Conservation (phyloP, 805 yeast species). For the Wickerhamomyces chaumierensis region DNA sequence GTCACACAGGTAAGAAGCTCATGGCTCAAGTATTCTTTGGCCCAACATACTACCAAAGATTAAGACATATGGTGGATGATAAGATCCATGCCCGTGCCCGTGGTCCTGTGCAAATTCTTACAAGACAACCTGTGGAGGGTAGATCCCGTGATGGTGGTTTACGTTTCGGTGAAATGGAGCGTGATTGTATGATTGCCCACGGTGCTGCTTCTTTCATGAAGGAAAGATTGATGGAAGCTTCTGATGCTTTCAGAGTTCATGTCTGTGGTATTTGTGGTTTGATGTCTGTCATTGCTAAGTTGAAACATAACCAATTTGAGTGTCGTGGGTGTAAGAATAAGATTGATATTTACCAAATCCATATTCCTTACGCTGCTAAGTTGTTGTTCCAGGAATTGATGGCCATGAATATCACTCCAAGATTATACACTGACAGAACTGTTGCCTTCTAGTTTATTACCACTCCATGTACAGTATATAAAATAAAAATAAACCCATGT, state of each 20-base stretch:
- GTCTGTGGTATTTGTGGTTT: slow-evolving; percentile 98
- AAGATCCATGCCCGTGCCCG: slow-evolving; percentile 98
- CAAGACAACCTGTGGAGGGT: slow-evolving; percentile 99
- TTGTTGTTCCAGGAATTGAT: slow-evolving; percentile 95
- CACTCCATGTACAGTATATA: not conserved
- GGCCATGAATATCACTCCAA: slow-evolving; percentile 99
- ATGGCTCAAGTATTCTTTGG: slow-evolving; percentile 99
- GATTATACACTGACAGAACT: slow-evolving; percentile 89
- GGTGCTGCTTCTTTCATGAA: slow-evolving; percentile 98
- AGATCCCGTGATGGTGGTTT: slow-evolving; percentile 98
- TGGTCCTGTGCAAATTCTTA: slow-evolving; percentile 95
- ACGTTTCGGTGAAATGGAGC: slow-evolving; percentile 99
- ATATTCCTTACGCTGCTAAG: slow-evolving; percentile 97
- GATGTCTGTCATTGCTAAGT: slow-evolving; percentile 94
- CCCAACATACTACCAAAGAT: slow-evolving; percentile 98
- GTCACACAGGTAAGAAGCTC: slow-evolving; percentile 95
- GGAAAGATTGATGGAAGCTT: slow-evolving; percentile 97
- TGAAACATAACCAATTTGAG: slow-evolving; percentile 95
- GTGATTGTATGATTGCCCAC: slow-evolving; percentile 99
- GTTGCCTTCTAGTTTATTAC: slow-evolving; percentile 28
- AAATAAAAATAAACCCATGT: not conserved
- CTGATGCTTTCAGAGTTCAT: slow-evolving; percentile 97
- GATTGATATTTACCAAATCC: slow-evolving; percentile 95
- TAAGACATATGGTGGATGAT: slow-evolving; percentile 98
- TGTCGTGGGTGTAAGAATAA: slow-evolving; percentile 98